Evolutionary conservation across 2,329 filamentous ascomycete genomes (phyloP).

Genomic region (Fonsecaea nubica): DNA sequence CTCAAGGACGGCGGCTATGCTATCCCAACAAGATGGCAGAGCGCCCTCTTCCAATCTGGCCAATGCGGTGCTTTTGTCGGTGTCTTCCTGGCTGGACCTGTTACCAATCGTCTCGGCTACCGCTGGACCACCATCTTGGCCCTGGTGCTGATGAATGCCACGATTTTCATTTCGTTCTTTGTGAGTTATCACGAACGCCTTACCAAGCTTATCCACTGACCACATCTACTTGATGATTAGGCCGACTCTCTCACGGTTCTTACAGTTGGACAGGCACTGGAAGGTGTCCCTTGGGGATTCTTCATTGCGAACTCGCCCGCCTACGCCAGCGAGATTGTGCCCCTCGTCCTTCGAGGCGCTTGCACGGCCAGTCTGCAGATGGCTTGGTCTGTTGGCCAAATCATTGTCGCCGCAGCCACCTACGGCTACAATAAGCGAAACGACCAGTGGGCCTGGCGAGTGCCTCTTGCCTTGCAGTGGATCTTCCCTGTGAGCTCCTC

Average conservation of each 20-base stretch:
- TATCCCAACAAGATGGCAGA: constrained; percentile 64
- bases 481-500: constrained; percentile 55
- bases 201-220: constrained; percentile 21
- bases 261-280: constrained; percentile 63
- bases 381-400: constrained; percentile 69
- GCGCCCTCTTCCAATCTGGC: constrained; percentile 62
- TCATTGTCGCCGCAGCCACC: constrained; percentile 65
- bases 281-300: constrained; percentile 70
- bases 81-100: constrained; percentile 65
- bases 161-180: constrained; percentile 65
- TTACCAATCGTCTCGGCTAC: constrained; percentile 67
- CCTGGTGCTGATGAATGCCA: constrained; percentile 64
- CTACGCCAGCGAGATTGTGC: constrained; percentile 68
- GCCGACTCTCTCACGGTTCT: constrained; percentile 52
- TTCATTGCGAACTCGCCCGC: constrained; percentile 71
- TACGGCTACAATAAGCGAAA: constrained; percentile 57
- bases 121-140: constrained; percentile 64
- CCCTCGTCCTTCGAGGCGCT: constrained; percentile 63
- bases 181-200: constrained; percentile 43
- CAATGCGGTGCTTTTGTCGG: constrained; percentile 66
- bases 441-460: constrained; percentile 54
- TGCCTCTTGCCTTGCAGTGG: constrained; percentile 65
- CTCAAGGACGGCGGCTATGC: constrained; percentile 42
- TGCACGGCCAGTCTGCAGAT: constrained; percentile 69
- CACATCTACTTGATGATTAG: constrained; percentile 29